These are phyloP conservation scores for Rutstroemia sp. DNA, from an alignment of 2,329 filamentous ascomycete species.

Conservation along the genomic window DNA sequence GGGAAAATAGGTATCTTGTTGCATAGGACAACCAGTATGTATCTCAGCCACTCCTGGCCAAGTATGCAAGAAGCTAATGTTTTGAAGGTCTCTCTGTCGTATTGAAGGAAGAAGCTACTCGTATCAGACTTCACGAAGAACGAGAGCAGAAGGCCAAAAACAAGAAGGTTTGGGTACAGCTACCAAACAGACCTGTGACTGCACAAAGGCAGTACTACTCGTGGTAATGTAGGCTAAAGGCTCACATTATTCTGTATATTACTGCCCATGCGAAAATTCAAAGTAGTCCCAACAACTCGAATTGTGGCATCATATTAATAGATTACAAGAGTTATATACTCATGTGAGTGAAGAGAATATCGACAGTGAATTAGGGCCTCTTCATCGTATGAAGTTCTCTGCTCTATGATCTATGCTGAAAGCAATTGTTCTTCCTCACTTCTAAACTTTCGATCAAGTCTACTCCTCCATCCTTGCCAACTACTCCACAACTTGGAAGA, in stretches of 20 bases:
- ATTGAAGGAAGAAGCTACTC: conserved; percentile 89
- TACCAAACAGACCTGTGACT: conserved; percentile 79
- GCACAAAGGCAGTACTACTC: conserved; percentile 84
- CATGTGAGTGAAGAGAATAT: too few relatives aligned
- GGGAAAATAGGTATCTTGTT: conserved; percentile 61
- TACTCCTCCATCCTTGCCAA: conserved; percentile 11
- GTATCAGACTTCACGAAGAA: conserved; percentile 73
- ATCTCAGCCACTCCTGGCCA: background rate
- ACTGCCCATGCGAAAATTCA: background rate
- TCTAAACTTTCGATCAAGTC: conserved; percentile 6
- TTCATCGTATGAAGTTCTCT: background rate
- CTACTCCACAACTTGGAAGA: conserved; percentile 13
- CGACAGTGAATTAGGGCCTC: background rate
- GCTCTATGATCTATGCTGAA: background rate
- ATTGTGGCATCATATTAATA: too few relatives aligned
- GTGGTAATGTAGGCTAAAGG: conserved; percentile 53
- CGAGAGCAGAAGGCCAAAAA: conserved; percentile 66
- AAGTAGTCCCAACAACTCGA: too few relatives aligned
- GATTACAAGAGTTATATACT: too few relatives aligned
- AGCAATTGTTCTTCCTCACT: conserved; percentile 11
- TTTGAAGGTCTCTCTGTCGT: conserved; percentile 65
- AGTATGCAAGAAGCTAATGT: conserved; percentile 8
- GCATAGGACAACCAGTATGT: conserved; percentile 69
- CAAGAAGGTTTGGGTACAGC: conserved; percentile 75
- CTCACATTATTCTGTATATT: conserved; percentile 2